A percentile compares a stretch with the other conserved stretches of the same genome.
phyloP scores from a whole-genome alignment of 2,329 filamentous ascomycete genomes.

The Pseudogymnoascus sp. region DNA sequence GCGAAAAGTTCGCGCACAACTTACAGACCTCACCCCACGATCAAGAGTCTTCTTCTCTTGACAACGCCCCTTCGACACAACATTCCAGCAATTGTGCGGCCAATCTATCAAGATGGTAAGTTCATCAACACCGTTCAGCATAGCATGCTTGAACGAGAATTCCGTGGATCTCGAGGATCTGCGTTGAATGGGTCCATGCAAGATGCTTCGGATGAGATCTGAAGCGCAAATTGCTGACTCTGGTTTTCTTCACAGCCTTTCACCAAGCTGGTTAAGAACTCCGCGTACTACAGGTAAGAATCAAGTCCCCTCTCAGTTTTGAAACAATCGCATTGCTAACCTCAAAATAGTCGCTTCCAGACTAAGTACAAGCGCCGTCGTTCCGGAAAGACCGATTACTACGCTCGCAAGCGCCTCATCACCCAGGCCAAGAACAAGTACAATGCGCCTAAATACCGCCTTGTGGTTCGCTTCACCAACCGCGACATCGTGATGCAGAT shows the following conservation, averaged over 20 bases:
- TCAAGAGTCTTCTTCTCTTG: slow-evolving; percentile 25
- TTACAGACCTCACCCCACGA: background rate
- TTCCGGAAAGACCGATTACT: slow-evolving; percentile 99
- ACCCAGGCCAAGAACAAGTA: slow-evolving; percentile 99
- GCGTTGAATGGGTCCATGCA: slow-evolving; percentile 68
- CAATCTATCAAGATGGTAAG: slow-evolving; percentile 61
- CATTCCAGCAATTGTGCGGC: slow-evolving; percentile 28
- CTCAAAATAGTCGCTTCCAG: slow-evolving; percentile 77
- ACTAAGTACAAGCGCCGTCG: slow-evolving; percentile 99
- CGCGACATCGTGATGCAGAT: slow-evolving; percentile 99
- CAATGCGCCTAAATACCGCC: slow-evolving; percentile 99
- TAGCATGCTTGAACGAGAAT: slow-evolving; percentile 13
- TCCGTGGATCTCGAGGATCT: slow-evolving; percentile 20
- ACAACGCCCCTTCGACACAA: slow-evolving; percentile 41
- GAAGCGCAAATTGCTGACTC: slow-evolving; percentile 99
- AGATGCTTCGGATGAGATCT: slow-evolving; percentile 95
- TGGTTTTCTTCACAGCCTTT: slow-evolving; percentile 63
- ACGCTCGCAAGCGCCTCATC: slow-evolving; percentile 98
- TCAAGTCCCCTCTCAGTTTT: slow-evolving; percentile 20
- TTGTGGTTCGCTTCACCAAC: slow-evolving; percentile 99
- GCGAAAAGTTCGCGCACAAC: slow-evolving; percentile 18
- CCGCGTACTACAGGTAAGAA: slow-evolving; percentile 94
- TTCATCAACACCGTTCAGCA: slow-evolving; percentile 32
- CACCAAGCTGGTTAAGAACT: slow-evolving; percentile 95
- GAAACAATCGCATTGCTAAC: slow-evolving; percentile 20